Evolutionary conservation across 768 basidiomycete genomes (phyloP).

Genomic region (Termitomyces sp.): DNA sequence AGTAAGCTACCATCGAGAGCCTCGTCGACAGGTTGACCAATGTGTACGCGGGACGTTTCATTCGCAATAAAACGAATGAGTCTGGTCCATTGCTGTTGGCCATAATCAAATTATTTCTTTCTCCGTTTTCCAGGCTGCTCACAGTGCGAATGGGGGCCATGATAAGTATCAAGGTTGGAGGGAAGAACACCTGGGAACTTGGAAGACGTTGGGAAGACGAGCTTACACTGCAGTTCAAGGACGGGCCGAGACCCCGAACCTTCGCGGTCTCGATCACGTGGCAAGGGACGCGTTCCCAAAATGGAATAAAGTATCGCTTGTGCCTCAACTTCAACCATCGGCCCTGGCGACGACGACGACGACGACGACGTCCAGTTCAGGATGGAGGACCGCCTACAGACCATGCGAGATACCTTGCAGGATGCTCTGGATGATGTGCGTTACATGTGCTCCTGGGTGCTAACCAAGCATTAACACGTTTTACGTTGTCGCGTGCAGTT

Average conservation of each 20-base stretch:
- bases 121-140: slow-evolving; percentile 14
- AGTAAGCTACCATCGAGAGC: slow-evolving; percentile 50
- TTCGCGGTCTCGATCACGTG: slow-evolving; percentile 11
- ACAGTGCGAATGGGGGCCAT: slow-evolving; percentile 64
- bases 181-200: neutral
- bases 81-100: slow-evolving; percentile 65
- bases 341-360: slow-evolving; percentile 5
- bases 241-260: neutral
- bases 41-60: slow-evolving; percentile 70
- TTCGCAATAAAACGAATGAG: slow-evolving; percentile 78
- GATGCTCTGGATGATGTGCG: slow-evolving; percentile 69
- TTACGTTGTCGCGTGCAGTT: slow-evolving; percentile 40
- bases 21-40: slow-evolving; percentile 73
- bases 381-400: slow-evolving; percentile 24
- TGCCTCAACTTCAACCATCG: slow-evolving; percentile 12
- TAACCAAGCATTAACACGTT: neutral
- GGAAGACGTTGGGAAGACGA: neutral
- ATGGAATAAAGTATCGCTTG: slow-evolving; percentile 17
- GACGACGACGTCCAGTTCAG: neutral
- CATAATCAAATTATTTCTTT: neutral
- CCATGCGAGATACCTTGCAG: slow-evolving; percentile 46
- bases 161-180: slow-evolving; percentile 10
- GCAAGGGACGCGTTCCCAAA: slow-evolving; percentile 12
- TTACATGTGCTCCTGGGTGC: neutral
- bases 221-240: neutral